A percentile compares a stretch with the other conserved stretches of the same genome.
Evolutionary conservation across 495 filamentous ascomycete genomes (phyloP).

Genomic region (Lepraria neglecta): DNA sequence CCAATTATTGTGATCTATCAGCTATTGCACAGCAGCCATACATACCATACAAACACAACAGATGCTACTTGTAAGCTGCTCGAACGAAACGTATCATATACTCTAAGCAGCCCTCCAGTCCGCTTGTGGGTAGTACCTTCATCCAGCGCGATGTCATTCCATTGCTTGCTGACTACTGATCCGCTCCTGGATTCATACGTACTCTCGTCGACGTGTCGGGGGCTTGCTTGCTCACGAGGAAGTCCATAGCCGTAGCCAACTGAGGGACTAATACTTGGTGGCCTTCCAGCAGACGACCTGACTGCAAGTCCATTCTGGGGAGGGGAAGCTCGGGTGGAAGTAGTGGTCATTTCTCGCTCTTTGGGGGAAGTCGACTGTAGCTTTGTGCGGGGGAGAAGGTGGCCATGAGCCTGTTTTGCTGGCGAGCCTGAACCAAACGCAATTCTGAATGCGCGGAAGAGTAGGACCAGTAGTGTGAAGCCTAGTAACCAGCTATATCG

Average conservation of each 20-base stretch:
- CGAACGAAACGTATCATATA: conserved; percentile 29
- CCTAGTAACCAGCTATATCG: conserved; percentile 60
- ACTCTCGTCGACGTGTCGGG: neutral
- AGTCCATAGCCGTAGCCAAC: conserved; percentile 20
- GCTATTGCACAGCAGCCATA: conserved; percentile 49
- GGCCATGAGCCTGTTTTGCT: neutral
- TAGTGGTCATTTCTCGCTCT: conserved; percentile 25
- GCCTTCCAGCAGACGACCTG: conserved; percentile 27
- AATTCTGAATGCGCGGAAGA: conserved; percentile 54
- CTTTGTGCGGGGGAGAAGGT: conserved; percentile 9
- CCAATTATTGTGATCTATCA: conserved; percentile 22
- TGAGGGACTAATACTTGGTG: conserved; percentile 26
- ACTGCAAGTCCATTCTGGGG: conserved; percentile 23
- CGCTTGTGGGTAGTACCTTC: conserved; percentile 23
- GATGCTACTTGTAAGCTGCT: conserved; percentile 38
- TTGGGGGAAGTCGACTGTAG: conserved; percentile 20
- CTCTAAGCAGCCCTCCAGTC: conserved; percentile 18
- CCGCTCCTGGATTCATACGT: conserved; percentile 7
- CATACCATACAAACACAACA: conserved; percentile 45
- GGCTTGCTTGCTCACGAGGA: conserved; percentile 1
- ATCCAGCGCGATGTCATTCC: conserved; percentile 20
- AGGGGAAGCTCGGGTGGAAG: conserved; percentile 20
- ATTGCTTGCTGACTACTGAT: conserved; percentile 5
- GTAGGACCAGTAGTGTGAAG: conserved; percentile 53
- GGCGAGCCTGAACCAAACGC: conserved; percentile 16